Percentiles rank a stretch among this genome's conserved stretches.
These are phyloP conservation scores for Podaxis sp. DNA, from an alignment of 768 basidiomycete species.

Conservation along the genomic window DNA sequence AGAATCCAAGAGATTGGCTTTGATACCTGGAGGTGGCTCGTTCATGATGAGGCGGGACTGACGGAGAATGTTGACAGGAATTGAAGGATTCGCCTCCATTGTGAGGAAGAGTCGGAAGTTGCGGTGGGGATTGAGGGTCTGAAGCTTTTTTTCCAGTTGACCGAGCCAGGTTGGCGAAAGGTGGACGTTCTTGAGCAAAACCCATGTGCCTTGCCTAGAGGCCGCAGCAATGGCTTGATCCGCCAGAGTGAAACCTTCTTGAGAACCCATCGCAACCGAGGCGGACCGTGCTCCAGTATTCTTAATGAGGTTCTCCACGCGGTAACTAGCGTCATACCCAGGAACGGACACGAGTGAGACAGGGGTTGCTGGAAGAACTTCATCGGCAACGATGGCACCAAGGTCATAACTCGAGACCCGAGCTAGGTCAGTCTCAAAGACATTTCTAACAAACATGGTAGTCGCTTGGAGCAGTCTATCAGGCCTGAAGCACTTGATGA, in stretches of 20 bases:
- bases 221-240: constrained; percentile 95
- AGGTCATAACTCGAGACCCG: constrained; percentile 75
- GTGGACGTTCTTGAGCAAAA: constrained; percentile 96
- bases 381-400: constrained; percentile 71
- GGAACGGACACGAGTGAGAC: constrained; percentile 90
- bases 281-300: constrained; percentile 74
- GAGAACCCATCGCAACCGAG: constrained; percentile 97
- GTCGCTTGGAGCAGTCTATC: constrained; percentile 89
- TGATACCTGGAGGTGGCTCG: constrained; percentile 95
- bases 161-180: constrained; percentile 95
- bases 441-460: constrained; percentile 66
- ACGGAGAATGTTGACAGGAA: constrained; percentile 95
- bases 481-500: constrained; percentile 91
- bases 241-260: constrained; percentile 94
- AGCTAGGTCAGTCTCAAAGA: constrained; percentile 83
- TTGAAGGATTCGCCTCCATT: constrained; percentile 94
- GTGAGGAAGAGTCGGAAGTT: constrained; percentile 97
- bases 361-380: constrained; percentile 79
- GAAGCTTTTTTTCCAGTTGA: constrained; percentile 94
- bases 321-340: constrained; percentile 98
- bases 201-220: constrained; percentile 93
- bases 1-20: constrained; percentile 93
- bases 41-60: constrained; percentile 98
- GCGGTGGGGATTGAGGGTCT: constrained; percentile 85
- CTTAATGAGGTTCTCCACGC: constrained; percentile 85